These are phyloP conservation scores for Phytophthora podocarpi DNA, from an alignment of 352 stramenopile species.

Conservation along the genomic window DNA sequence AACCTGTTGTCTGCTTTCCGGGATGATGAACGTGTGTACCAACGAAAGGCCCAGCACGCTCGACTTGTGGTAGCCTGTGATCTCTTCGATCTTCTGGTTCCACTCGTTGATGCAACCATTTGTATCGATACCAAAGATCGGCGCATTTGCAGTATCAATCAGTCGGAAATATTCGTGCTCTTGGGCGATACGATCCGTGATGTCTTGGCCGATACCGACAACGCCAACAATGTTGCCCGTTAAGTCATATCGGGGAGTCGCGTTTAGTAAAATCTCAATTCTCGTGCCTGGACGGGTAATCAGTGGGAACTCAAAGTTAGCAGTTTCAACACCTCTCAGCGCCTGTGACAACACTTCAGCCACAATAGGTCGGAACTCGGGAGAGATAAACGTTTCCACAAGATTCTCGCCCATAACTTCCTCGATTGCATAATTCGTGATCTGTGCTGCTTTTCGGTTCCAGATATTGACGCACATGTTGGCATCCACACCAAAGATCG, in stretches of 20 bases:
- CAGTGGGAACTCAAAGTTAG: conserved; percentile 32
- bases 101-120: conserved; percentile 45
- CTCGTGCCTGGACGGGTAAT: conserved; percentile 55
- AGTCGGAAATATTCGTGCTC: conserved; percentile 41
- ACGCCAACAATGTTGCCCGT: conserved; percentile 64
- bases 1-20: conserved; percentile 62
- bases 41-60: conserved; percentile 67
- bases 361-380: conserved; percentile 68
- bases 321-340: conserved; percentile 57
- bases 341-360: conserved; percentile 72
- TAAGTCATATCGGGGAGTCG: conserved; percentile 62
- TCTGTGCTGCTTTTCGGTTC: conserved; percentile 89
- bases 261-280: conserved; percentile 68
- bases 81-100: conserved; percentile 87
- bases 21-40: conserved; percentile 75
- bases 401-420: conserved; percentile 85
- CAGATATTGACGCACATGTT: conserved; percentile 78
- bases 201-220: conserved; percentile 40
- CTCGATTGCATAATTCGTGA: conserved; percentile 82
- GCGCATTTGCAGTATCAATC: conserved; percentile 79
- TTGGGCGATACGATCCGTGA: conserved; percentile 30
- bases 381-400: conserved; percentile 85
- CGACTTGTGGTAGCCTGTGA: conserved; percentile 75
- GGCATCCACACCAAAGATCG: conserved; percentile 63
- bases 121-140: conserved; percentile 86